Evolutionary conservation across 2,329 filamentous ascomycete genomes (phyloP).

Genomic region (Penicillium sclerotiorum): DNA sequence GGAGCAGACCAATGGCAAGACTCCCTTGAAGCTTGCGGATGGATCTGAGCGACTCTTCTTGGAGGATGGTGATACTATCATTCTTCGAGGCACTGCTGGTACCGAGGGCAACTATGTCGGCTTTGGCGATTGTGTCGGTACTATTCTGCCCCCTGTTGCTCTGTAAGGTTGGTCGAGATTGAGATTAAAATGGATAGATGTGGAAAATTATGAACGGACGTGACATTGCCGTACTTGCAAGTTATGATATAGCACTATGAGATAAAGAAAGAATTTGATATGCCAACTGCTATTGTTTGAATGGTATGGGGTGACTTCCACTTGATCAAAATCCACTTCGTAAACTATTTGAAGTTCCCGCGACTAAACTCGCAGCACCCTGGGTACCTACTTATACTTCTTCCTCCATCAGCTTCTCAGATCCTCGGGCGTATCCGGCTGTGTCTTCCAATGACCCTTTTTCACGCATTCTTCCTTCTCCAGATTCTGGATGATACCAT

Average conservation of each 20-base stretch:
- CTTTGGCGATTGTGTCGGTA: constrained; percentile 73
- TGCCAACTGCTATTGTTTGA: too few species aligned
- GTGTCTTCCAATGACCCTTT: constrained; percentile 56
- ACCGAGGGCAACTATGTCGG: constrained; percentile 70
- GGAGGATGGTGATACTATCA: constrained; percentile 72
- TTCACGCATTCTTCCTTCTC: constrained; percentile 55
- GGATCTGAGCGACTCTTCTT: constrained; percentile 72
- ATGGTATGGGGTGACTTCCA: too few species aligned
- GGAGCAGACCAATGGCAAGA: constrained; percentile 73
- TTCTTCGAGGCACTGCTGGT: constrained; percentile 67
- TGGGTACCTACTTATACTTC: background rate
- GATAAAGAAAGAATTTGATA: too few species aligned
- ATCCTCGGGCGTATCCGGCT: constrained; percentile 58
- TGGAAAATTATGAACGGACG: too few species aligned
- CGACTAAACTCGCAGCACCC: background rate
- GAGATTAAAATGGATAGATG: too few species aligned
- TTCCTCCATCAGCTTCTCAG: constrained; percentile 23
- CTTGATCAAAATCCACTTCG: too few species aligned
- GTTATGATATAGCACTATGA: too few species aligned
- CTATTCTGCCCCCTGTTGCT: constrained; percentile 55
- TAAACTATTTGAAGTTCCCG: too few species aligned
- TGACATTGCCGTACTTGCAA: too few species aligned
- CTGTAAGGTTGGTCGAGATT: too few species aligned
- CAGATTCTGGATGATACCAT: constrained; percentile 50
- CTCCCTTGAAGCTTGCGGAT: constrained; percentile 60